These are phyloP conservation scores for Spathaspora jeffriesii DNA, from an alignment of 1,139 yeast species.

Conservation along the genomic window DNA sequence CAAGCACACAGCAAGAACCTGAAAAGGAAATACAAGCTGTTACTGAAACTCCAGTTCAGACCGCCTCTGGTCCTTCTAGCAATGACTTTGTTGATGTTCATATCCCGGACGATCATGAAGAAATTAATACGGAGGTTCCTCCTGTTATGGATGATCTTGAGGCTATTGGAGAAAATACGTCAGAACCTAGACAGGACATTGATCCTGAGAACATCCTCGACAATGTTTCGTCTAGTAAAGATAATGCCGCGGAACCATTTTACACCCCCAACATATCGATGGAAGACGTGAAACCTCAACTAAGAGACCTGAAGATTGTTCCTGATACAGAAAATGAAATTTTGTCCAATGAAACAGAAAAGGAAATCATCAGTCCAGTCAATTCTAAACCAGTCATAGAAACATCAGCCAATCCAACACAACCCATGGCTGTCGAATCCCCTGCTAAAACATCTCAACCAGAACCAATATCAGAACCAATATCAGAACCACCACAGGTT, in stretches of 20 bases:
- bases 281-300: not conserved
- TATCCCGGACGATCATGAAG: not conserved
- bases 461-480: not conserved
- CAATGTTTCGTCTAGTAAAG: not conserved
- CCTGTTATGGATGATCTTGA: not conserved
- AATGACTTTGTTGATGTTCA: conserved; percentile 1
- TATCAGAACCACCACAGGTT: too few relatives aligned
- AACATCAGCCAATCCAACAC: too few relatives aligned
- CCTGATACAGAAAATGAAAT: not conserved
- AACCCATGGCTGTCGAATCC: too few relatives aligned
- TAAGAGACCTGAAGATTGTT: not conserved
- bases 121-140: not conserved
- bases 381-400: too few relatives aligned
- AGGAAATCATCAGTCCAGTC: not conserved
- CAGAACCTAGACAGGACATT: too few relatives aligned
- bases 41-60: not conserved
- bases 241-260: not conserved
- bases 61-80: not conserved
- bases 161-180: too few relatives aligned
- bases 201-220: not conserved
- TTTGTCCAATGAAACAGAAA: not conserved
- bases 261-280: not conserved
- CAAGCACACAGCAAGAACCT: too few relatives aligned
- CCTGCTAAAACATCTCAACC: not conserved
- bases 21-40: not conserved